Base-by-base conservation (phyloP, 495 filamentous ascomycete genomes). In the Talaromyces thailandensis region DNA sequence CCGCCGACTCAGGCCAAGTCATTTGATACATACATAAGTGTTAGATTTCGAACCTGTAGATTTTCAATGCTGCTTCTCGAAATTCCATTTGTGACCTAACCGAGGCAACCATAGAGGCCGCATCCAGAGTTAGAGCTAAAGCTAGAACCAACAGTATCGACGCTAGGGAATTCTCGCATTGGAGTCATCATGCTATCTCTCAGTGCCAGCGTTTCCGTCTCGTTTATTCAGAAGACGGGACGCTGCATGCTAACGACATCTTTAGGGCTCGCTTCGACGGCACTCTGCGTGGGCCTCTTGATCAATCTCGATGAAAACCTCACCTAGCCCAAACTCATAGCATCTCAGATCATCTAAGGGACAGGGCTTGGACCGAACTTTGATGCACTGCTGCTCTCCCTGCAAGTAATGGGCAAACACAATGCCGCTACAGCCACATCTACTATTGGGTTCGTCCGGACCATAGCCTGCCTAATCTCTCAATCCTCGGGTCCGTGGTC, bases 401-500 rank as follows among this genome's bases (percentile, higher is more conserved):
- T 79, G 9, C 78, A 81, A 52, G 68, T 71, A 1, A 61, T 77
- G 23, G 32, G 51, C 1, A 68, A 66, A 1, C 63, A 57, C 2
- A 75, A 81, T 52, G 76, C 72, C 12, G 78, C 77, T 1, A 68
- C 69, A 14, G 75, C 73, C 7, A 72, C 70, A 0, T 69, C 78
- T 2, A 73, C 74, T 1, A 69, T 78, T 23, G 69, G 70, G 7
- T 76, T 79, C 50, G 56, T 72, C 18, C 68, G 77, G 23, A 67
- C 65, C 12, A 64, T 82, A 58, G 68, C 73, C 2, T 71, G 71
- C 18, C 63, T 71, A 4, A 67, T 86, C 18, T 83, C 82, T 79
- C 90, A 24, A 86, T 88, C 40, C 78, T 91, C 26, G 90, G 89
- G 9, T 80, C 83, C 1, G 86, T 91, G 11, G 81, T 92, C 35